A percentile compares a stretch with the other conserved stretches of the same genome.
Conservation (phyloP, 305 asterid genomes). For the Rubia peregrina region DNA sequence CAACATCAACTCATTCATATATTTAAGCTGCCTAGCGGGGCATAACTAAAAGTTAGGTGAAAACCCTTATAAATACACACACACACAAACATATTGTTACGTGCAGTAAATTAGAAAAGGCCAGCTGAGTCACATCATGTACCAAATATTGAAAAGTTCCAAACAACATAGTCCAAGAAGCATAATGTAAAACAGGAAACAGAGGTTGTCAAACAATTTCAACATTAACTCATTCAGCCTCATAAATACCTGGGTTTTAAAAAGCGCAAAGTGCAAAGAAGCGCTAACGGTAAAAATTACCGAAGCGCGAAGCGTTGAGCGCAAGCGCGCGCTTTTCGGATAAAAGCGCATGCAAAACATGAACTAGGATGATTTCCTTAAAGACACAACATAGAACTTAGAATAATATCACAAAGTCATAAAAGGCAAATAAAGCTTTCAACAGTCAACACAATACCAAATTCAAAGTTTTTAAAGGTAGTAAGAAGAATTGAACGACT, state of each 20-base stretch:
- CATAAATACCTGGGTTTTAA: conserved; percentile 67
- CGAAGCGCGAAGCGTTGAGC: no score
- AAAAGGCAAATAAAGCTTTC: no score
- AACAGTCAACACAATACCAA: no score
- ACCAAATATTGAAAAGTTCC: background rate
- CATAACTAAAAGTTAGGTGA: background rate
- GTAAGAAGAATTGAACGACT: no score
- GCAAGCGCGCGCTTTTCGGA: no score
- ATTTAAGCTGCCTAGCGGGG: background rate
- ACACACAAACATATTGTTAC: background rate
- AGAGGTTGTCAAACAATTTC: conserved; percentile 63
- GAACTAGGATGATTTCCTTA: no score
- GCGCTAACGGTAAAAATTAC: no score
- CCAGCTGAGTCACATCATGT: background rate
- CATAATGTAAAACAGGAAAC: background rate
- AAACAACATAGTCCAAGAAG: background rate
- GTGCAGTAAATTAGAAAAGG: background rate
- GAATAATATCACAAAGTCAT: no score
- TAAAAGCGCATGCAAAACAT: no score
- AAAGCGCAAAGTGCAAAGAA: no score
- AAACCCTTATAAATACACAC: background rate
- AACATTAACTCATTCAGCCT: conserved; percentile 72
- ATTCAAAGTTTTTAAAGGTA: no score
- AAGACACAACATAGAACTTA: no score
- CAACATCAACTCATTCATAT: conserved; percentile 72